Conservation (phyloP, 805 yeast genomes). For the Yarrowia hollandica region DNA sequence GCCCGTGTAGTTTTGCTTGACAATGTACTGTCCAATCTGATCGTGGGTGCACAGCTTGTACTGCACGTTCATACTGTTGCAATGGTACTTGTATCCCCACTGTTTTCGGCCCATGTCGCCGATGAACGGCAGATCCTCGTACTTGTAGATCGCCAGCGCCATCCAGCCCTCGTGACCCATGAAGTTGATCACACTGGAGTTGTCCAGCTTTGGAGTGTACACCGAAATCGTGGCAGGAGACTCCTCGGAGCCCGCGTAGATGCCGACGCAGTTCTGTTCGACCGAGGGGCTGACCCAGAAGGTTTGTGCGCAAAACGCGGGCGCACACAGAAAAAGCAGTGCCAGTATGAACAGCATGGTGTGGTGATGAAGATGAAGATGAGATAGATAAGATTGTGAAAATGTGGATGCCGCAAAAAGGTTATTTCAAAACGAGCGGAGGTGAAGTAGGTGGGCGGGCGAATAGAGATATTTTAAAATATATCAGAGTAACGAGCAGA, state of each 20-base stretch:
- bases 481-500: too few relatives aligned
- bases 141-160: constrained; percentile 17
- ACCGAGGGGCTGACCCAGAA: neutral
- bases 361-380: neutral
- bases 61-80: constrained; percentile 19
- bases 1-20: constrained; percentile 9
- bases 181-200: constrained; percentile 6
- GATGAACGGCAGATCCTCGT: neutral
- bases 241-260: neutral
- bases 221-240: neutral
- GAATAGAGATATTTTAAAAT: too few relatives aligned
- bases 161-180: constrained; percentile 29
- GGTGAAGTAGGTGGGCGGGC: too few relatives aligned
- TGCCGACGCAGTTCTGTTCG: constrained; percentile 16
- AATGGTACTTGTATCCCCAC: constrained; percentile 27
- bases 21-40: constrained; percentile 21
- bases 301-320: neutral
- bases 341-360: neutral
- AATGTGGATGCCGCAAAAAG: neutral
- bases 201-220: neutral
- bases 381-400: constrained; percentile 5
- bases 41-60: constrained; percentile 20
- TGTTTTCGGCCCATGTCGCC: constrained; percentile 5
- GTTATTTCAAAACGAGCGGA: too few relatives aligned
- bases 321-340: neutral